Percentiles rank a stretch among this genome's conserved stretches.
phyloP scores from a whole-genome alignment of 2,329 filamentous ascomycete genomes.

The Colletotrichum euphorbiae region DNA sequence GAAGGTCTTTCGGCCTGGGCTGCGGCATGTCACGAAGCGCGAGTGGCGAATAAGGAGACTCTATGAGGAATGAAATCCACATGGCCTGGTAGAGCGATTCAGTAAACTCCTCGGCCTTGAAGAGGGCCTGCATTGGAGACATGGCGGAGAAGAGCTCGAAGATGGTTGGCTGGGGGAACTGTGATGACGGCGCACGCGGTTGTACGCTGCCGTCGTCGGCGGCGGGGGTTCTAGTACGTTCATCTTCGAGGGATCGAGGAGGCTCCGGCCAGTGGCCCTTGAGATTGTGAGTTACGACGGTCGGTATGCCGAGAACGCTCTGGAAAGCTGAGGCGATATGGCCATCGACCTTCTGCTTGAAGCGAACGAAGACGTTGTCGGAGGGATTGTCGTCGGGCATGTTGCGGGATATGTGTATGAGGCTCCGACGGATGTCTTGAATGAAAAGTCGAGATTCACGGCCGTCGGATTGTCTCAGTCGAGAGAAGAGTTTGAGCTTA shows the following conservation, averaged over 20 bases:
- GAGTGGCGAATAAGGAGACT: constrained; percentile 59
- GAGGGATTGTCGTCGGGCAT: constrained; percentile 37
- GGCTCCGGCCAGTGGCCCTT: constrained; percentile 38
- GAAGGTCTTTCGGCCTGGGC: constrained; percentile 59
- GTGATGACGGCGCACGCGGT: constrained; percentile 6
- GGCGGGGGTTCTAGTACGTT: not conserved
- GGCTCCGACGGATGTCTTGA: constrained; percentile 2
- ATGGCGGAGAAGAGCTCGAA: constrained; percentile 31
- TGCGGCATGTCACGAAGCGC: constrained; percentile 59
- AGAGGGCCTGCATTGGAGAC: constrained; percentile 30
- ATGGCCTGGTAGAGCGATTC: constrained; percentile 38
- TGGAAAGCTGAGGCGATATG: constrained; percentile 48
- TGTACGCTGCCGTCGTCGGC: constrained; percentile 2
- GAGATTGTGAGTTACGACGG: constrained; percentile 44
- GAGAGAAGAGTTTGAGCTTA: constrained; percentile 15
- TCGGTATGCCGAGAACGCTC: constrained; percentile 44
- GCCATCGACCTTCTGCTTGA: constrained; percentile 55
- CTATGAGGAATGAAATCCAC: constrained; percentile 51
- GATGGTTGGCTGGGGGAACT: constrained; percentile 18
- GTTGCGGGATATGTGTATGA: constrained; percentile 5
- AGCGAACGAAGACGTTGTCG: constrained; percentile 54
- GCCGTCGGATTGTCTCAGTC: constrained; percentile 24
- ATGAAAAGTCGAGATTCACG: not conserved
- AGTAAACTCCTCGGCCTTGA: constrained; percentile 33
- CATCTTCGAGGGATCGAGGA: constrained; percentile 14